Evolutionary conservation across 139 green algal genomes (phyloP).

Genomic region (Haematococcus sp.): DNA sequence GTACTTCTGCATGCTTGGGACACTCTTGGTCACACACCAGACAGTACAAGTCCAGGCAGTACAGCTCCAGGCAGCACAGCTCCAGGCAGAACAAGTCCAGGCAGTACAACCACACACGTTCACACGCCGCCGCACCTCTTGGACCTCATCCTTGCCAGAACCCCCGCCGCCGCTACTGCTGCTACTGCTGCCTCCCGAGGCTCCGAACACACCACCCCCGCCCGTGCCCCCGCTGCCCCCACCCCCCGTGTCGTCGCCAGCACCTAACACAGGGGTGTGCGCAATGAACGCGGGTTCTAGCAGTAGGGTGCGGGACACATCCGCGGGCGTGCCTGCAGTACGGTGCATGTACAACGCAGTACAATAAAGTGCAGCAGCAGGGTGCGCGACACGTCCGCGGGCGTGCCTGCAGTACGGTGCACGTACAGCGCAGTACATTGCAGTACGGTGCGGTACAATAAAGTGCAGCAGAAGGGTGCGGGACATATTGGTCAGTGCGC

Average conservation of each 20-base stretch:
- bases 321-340: constrained; percentile 9
- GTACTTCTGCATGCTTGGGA: too few relatives aligned
- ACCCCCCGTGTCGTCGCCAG: background rate
- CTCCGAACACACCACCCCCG: background rate
- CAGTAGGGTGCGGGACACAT: constrained; percentile 30
- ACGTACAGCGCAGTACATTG: too few relatives aligned
- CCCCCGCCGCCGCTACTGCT: background rate
- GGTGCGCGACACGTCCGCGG: constrained; percentile 15
- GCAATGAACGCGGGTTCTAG: constrained; percentile 56
- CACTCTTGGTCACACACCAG: too few relatives aligned
- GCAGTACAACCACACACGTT: too few relatives aligned
- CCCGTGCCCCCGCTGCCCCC: background rate
- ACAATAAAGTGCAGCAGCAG: too few relatives aligned
- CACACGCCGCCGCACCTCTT: too few relatives aligned
- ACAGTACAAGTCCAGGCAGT: too few relatives aligned
- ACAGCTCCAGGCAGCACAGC: too few relatives aligned
- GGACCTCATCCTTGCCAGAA: too few relatives aligned
- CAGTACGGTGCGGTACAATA: too few relatives aligned
- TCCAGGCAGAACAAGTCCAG: too few relatives aligned
- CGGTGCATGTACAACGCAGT: too few relatives aligned
- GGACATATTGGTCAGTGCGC: constrained; percentile 5
- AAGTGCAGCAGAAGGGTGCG: constrained; percentile 46
- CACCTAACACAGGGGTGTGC: constrained; percentile 2
- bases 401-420: constrained; percentile 5
- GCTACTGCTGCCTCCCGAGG: constrained; percentile 3